Percentiles rank a stretch among this genome's conserved stretches.
These are phyloP conservation scores for Pseudopithomyces chartarum DNA, from an alignment of 2,329 filamentous ascomycete genomes.

Conservation along the genomic window DNA sequence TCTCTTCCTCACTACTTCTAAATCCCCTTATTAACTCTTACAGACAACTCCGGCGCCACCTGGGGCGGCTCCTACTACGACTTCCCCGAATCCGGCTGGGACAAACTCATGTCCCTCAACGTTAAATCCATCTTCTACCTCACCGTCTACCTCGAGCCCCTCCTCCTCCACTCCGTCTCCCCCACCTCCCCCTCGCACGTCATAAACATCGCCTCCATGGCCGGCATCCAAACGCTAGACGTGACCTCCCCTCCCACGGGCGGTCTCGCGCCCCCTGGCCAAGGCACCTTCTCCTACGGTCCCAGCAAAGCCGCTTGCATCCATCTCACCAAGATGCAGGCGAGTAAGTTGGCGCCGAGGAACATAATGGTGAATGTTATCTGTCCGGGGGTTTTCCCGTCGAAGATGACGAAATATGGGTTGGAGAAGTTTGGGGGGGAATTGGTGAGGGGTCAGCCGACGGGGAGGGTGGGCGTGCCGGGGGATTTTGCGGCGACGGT, in stretches of 20 bases:
- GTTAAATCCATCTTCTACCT: slow-evolving; percentile 60
- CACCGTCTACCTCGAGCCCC: slow-evolving; percentile 51
- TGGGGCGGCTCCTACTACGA: slow-evolving; percentile 63
- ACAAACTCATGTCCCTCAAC: slow-evolving; percentile 61
- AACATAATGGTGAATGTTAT: slow-evolving; percentile 58
- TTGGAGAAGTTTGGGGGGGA: slow-evolving; percentile 56
- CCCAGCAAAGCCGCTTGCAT: slow-evolving; percentile 60
- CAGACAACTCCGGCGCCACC: slow-evolving; percentile 57
- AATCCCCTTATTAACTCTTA: neutral
- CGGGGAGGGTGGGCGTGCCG: slow-evolving; percentile 53
- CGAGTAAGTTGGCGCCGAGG: slow-evolving; percentile 56
- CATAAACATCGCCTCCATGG: slow-evolving; percentile 60
- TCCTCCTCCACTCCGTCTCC: slow-evolving; percentile 53
- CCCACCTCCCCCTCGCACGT: slow-evolving; percentile 52
- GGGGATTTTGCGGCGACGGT: slow-evolving; percentile 55
- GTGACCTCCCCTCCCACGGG: slow-evolving; percentile 54
- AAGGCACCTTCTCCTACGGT: slow-evolving; percentile 56
- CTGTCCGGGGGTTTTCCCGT: slow-evolving; percentile 55
- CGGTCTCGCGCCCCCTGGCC: slow-evolving; percentile 57
- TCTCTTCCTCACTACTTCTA: neutral
- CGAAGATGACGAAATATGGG: slow-evolving; percentile 61
- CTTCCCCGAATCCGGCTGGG: slow-evolving; percentile 63
- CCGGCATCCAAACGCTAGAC: slow-evolving; percentile 49
- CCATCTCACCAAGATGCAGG: slow-evolving; percentile 57
- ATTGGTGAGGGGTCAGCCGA: slow-evolving; percentile 53